Base-by-base conservation (phyloP, 192 early-diverging fungal genomes). In the Coemansia guatemalensis region DNA sequence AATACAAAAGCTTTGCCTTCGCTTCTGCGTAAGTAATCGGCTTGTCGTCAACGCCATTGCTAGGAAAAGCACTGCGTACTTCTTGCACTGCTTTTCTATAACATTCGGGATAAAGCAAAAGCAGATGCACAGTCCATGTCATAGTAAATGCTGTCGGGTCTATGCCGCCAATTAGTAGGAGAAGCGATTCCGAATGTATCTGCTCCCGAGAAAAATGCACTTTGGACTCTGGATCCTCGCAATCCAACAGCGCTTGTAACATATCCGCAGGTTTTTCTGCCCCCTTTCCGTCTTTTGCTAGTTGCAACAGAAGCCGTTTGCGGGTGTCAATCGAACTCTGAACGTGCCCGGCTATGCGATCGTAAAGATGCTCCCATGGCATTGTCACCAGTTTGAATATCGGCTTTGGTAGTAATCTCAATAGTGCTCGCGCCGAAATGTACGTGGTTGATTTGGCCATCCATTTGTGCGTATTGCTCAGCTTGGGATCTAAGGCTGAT, bases 131-230 rank as follows among this genome's bases (percentile, higher is more conserved):
- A 0, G 77, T 70, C 77, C 71, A 79, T 20, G 64, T 68, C 26
- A 79, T 60, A 5, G 75, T 66, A 23, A 60, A 71, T 1, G 75
- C 75, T 0, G 66, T 72, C 0, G 75, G 64, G 44, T 78, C 69
- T 3, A 64, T 69, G 0, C 66, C 75, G 1, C 64, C 75, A 2
- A 78, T 67, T 0, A 78, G 59, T 17, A 72, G 58, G 14, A 72
- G 35, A 2, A 67, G 52, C 1, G 62, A 53, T 32, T 78, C 75
- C 6, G 75, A 62, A 17, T 59, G 64, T n/a, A 78, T 67, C 26
- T 78, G 53, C 4, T 78, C 59, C 1, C 29, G 8, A 1, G 21
- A 41, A 29, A 78, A 12, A 0, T 22, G 41, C 7, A 60, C 27
- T 22, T 48, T 60, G 24, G 68, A 64, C 12, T 56, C 33, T 5